A percentile compares a stretch with the other conserved stretches of the same genome.
Conservation (phyloP, 768 basidiomycete species). For the Tylopilus sp. region DNA sequence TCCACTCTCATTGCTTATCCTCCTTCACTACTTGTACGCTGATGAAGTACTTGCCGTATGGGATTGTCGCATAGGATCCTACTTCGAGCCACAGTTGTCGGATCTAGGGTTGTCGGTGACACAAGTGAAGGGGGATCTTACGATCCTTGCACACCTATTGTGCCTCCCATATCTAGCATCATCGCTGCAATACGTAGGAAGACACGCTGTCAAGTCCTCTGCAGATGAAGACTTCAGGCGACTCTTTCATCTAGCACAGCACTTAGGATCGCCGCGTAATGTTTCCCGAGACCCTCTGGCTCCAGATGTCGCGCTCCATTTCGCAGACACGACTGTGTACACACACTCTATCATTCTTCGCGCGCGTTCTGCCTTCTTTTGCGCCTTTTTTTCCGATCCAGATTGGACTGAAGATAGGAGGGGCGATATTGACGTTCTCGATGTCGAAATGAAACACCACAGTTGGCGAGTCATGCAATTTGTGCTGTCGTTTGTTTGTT, state of each 20-base stretch:
- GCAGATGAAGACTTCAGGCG: slow-evolving; percentile 47
- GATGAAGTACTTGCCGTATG: slow-evolving; percentile 81
- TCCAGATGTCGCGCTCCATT: slow-evolving; percentile 68
- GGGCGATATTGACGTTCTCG: slow-evolving; percentile 48
- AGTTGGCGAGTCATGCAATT: slow-evolving; percentile 70
- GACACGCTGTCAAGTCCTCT: slow-evolving; percentile 47
- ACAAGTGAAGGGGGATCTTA: slow-evolving; percentile 62
- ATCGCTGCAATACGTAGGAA: slow-evolving; percentile 60
- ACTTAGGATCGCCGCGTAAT: slow-evolving; percentile 1
- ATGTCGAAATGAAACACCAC: slow-evolving; percentile 70
- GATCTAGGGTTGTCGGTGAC: slow-evolving; percentile 39
- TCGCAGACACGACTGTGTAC: slow-evolving; percentile 62
- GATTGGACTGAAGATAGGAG: slow-evolving; percentile 76
- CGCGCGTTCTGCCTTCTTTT: slow-evolving; percentile 80
- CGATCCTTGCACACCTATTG: slow-evolving; percentile 52
- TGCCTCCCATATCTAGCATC: slow-evolving; percentile 51
- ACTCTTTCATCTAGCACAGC: slow-evolving; percentile 41
- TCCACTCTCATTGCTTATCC: slow-evolving; percentile 64
- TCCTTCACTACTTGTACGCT: slow-evolving; percentile 87
- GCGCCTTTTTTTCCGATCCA: slow-evolving; percentile 74
- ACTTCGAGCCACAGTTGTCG: slow-evolving; percentile 40
- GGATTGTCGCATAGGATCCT: slow-evolving; percentile 64
- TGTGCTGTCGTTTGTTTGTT: slow-evolving; percentile 75
- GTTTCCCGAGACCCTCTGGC: slow-evolving; percentile 30
- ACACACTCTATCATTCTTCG: slow-evolving; percentile 78